A percentile compares a stretch with the other conserved stretches of the same genome.
These are phyloP conservation scores for Apostasia shenzhenica DNA, from an alignment of 106 monocot genomes.

Conservation along the genomic window DNA sequence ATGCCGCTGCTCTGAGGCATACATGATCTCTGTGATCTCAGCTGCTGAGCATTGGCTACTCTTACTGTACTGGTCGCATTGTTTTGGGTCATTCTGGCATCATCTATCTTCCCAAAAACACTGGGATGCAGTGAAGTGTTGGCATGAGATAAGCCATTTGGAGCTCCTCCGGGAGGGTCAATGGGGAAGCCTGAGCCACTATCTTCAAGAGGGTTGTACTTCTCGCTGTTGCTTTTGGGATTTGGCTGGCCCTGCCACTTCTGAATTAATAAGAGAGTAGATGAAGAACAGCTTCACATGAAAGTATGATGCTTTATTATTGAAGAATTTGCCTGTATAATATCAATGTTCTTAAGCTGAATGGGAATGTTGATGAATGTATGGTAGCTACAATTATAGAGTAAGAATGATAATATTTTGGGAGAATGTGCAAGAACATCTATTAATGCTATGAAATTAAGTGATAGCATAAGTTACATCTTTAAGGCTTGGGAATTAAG, in stretches of 20 bases:
- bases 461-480: too few relatives aligned
- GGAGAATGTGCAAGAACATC: background rate
- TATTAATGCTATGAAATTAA: background rate
- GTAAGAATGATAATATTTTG: too few relatives aligned
- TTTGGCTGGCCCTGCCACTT: slow-evolving; percentile 24
- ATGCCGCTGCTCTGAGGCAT: slow-evolving; percentile 13
- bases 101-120: slow-evolving; percentile 13
- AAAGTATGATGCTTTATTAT: background rate
- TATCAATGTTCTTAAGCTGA: too few relatives aligned
- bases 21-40: slow-evolving; percentile 31
- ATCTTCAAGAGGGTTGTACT: slow-evolving; percentile 37
- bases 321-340: too few relatives aligned
- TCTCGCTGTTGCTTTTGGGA: slow-evolving; percentile 40
- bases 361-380: too few relatives aligned
- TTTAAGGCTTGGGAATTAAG: too few relatives aligned
- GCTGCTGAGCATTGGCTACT: slow-evolving; percentile 14
- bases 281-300: background rate
- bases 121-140: slow-evolving; percentile 23
- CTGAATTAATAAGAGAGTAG: slow-evolving; percentile 5
- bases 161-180: slow-evolving; percentile 19
- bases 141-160: slow-evolving; percentile 14
- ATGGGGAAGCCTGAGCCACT: slow-evolving; percentile 21
- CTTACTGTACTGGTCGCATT: slow-evolving; percentile 16
- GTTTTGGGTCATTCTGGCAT: slow-evolving; percentile 4
- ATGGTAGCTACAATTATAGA: too few relatives aligned